These are phyloP conservation scores for Alternaria hordeiaustralica DNA, from an alignment of 2,329 filamentous ascomycete species.

Conservation along the genomic window DNA sequence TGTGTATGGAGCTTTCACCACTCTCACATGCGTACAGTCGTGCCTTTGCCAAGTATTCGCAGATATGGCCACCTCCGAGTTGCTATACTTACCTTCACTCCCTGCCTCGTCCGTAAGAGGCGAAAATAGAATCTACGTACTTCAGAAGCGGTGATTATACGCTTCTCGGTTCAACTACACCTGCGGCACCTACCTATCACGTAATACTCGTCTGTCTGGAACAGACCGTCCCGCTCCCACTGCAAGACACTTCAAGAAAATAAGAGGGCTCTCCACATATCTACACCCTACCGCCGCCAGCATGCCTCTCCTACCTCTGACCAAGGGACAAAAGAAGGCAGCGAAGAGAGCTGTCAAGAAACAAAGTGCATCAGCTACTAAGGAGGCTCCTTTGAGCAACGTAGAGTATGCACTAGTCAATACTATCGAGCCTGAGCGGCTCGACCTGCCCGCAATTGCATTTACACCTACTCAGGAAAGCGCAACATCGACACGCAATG, in stretches of 20 bases:
- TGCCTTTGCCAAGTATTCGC: background rate
- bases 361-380: background rate
- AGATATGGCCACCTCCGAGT: background rate
- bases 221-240: background rate
- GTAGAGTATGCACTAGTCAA: background rate
- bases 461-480: background rate
- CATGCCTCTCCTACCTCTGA: background rate
- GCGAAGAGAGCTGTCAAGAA: background rate
- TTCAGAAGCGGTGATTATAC: background rate
- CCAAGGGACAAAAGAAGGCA: background rate
- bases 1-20: background rate
- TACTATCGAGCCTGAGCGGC: background rate
- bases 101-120: background rate
- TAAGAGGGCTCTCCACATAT: background rate
- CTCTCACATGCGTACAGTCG: background rate
- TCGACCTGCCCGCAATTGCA: background rate
- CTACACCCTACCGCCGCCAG: background rate
- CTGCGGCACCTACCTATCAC: background rate
- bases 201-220: background rate
- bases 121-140: background rate
- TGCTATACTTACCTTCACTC: background rate
- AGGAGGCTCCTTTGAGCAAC: background rate
- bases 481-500: background rate
- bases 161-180: background rate
- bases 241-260: background rate